Evolutionary conservation across 352 stramenopile genomes (phyloP).

Genomic region (Pythium coloratum): DNA sequence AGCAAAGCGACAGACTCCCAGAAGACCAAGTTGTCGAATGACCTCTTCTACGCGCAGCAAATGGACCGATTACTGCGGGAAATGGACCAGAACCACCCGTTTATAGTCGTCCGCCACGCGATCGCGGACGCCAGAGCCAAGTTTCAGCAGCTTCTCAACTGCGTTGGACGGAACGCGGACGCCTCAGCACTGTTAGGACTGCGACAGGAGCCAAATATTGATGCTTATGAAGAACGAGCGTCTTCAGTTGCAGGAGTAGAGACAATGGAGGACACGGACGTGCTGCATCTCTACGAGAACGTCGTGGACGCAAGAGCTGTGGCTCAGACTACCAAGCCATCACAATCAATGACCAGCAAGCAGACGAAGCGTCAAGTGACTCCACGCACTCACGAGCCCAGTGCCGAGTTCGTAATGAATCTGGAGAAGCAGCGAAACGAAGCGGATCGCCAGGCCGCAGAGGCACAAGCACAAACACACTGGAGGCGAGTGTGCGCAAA

Average conservation of each 20-base stretch:
- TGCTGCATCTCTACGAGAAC: slow-evolving; percentile 41
- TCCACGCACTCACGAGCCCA: background rate
- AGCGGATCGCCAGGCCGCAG: background rate
- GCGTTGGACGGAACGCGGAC: background rate
- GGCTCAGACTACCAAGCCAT: background rate
- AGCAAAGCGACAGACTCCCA: background rate
- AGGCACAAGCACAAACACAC: slow-evolving; percentile 12
- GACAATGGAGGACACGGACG: background rate
- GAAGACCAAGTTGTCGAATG: slow-evolving; percentile 29
- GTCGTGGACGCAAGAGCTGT: slow-evolving; percentile 29
- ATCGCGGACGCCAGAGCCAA: slow-evolving; percentile 29
- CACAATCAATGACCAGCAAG: background rate
- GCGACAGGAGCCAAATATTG: background rate
- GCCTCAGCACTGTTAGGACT: background rate
- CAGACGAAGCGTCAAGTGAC: background rate
- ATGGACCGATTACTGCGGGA: slow-evolving; percentile 38
- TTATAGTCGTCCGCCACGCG: slow-evolving; percentile 27
- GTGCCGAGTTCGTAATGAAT: slow-evolving; percentile 18
- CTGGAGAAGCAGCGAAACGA: slow-evolving; percentile 23
- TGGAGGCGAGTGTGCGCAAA: slow-evolving; percentile 16
- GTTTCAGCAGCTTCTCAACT: slow-evolving; percentile 27
- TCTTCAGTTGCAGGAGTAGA: background rate
- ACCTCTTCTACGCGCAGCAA: slow-evolving; percentile 44
- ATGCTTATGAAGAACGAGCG: background rate
- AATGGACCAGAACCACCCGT: slow-evolving; percentile 32